A percentile compares a stretch with the other conserved stretches of the same genome.
phyloP scores from a whole-genome alignment of 352 stramenopile genomes.

The Globisporangium mamillatum region DNA sequence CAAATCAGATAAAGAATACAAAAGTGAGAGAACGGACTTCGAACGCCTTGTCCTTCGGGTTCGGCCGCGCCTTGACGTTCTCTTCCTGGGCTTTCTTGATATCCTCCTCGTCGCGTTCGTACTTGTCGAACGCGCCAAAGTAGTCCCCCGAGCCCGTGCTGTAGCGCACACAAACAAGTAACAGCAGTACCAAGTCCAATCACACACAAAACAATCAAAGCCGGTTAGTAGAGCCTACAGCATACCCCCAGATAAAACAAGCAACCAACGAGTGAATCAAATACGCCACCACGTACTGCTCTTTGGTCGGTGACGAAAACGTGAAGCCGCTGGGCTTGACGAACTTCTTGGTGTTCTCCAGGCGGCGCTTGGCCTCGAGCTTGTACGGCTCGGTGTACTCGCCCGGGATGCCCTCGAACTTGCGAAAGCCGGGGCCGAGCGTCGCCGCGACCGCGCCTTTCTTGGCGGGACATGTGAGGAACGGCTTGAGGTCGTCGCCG shows the following conservation, averaged over 20 bases:
- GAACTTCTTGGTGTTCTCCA: conserved; percentile 74
- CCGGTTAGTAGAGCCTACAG: background rate
- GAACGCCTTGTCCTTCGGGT: conserved; percentile 63
- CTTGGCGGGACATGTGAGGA: conserved; percentile 72
- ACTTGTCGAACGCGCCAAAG: conserved; percentile 66
- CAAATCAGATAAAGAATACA: background rate
- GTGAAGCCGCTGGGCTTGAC: conserved; percentile 65
- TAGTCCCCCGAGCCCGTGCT: conserved; percentile 68
- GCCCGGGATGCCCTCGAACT: conserved; percentile 57
- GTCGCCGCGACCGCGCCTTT: conserved; percentile 55
- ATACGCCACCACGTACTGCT: conserved; percentile 35
- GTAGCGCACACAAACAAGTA: background rate
- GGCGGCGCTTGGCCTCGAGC: conserved; percentile 51
- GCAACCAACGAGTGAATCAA: background rate
- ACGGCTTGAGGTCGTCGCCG: conserved; percentile 59
- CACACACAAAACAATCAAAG: background rate
- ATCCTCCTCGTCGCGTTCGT: conserved; percentile 61
- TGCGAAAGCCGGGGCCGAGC: conserved; percentile 58
- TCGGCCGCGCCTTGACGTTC: conserved; percentile 31
- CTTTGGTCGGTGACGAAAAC: conserved; percentile 59
- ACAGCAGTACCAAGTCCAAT: background rate
- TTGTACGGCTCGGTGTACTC: conserved; percentile 76
- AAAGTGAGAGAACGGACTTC: conserved; percentile 21
- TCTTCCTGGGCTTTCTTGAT: conserved; percentile 47
- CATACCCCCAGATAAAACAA: no score